These are phyloP conservation scores for Ormosia emarginata DNA, from an alignment of 306 rosid species.

Conservation along the genomic window DNA sequence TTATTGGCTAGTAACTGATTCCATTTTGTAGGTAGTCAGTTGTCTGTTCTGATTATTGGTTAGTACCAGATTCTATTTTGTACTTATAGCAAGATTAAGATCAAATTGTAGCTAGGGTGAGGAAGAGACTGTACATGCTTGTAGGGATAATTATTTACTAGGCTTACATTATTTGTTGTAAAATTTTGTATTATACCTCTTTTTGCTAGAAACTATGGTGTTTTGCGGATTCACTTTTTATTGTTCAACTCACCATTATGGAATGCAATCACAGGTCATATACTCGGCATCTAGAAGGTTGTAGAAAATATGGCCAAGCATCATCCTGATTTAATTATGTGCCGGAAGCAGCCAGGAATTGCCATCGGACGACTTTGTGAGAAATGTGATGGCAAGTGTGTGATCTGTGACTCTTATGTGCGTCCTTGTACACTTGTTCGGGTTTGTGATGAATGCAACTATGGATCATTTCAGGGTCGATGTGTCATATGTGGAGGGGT, in stretches of 20 bases:
- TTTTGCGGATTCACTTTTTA: neutral
- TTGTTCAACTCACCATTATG: neutral
- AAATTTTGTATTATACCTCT: neutral
- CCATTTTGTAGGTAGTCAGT: neutral
- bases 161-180: neutral
- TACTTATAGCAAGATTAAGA: neutral
- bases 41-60: neutral
- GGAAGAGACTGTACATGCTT: neutral
- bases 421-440: conserved; percentile 96
- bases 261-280: neutral
- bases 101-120: neutral
- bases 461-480: conserved; percentile 75
- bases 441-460: conserved; percentile 88
- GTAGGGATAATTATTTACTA: neutral
- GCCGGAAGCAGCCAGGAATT: conserved; percentile 88
- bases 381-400: conserved; percentile 90
- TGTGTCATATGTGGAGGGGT: conserved; percentile 93
- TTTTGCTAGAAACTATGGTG: neutral
- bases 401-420: conserved; percentile 80
- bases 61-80: neutral
- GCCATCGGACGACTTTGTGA: conserved; percentile 79
- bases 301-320: conserved; percentile 72
- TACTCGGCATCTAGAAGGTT: conserved; percentile 23
- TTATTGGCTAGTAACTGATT: neutral
- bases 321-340: conserved; percentile 91